Evolutionary conservation across 805 yeast genomes (phyloP).

Genomic region (Wickerhamomyces bovis): DNA sequence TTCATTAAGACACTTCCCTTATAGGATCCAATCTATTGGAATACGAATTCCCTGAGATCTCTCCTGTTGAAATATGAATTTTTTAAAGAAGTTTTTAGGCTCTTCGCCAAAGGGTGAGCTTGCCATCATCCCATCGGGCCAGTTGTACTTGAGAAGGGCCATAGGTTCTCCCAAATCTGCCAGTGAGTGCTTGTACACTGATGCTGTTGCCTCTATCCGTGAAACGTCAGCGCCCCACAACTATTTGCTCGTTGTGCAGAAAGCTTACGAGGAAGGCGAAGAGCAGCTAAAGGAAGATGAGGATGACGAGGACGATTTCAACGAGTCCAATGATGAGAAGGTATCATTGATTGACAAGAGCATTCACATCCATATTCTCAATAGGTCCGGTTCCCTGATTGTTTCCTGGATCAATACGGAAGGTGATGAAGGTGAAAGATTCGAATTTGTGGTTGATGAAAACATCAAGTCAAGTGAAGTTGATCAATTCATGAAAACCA

Average conservation of each 20-base stretch:
- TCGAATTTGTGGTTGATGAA: constrained; percentile 70
- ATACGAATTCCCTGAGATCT: not conserved
- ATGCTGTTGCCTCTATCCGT: constrained; percentile 69
- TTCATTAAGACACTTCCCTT: not conserved
- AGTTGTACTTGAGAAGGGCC: constrained; percentile 64
- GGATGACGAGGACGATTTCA: constrained; percentile 35
- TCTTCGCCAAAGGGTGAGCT: constrained; percentile 53
- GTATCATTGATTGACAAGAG: constrained; percentile 59
- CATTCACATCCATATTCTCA: constrained; percentile 49
- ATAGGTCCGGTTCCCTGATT: constrained; percentile 47
- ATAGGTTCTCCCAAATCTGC: constrained; percentile 84
- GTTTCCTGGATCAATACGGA: constrained; percentile 76
- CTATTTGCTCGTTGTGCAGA: constrained; percentile 66
- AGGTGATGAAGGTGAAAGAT: constrained; percentile 83
- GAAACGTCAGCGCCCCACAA: constrained; percentile 59
- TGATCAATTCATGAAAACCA: constrained; percentile 54
- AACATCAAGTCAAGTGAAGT: constrained; percentile 45
- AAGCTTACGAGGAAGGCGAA: constrained; percentile 66
- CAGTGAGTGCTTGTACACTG: constrained; percentile 74
- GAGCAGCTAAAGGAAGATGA: constrained; percentile 44
- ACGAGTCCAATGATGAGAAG: constrained; percentile 55
- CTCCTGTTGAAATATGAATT: constrained; percentile 48
- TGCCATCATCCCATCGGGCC: constrained; percentile 71
- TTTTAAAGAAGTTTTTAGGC: constrained; percentile 58
- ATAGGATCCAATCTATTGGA: not conserved